Evolutionary conservation across 306 rosid species (phyloP), one percentile per base, ranked within the genome.

Genomic region (Rosa lucieae): DNA sequence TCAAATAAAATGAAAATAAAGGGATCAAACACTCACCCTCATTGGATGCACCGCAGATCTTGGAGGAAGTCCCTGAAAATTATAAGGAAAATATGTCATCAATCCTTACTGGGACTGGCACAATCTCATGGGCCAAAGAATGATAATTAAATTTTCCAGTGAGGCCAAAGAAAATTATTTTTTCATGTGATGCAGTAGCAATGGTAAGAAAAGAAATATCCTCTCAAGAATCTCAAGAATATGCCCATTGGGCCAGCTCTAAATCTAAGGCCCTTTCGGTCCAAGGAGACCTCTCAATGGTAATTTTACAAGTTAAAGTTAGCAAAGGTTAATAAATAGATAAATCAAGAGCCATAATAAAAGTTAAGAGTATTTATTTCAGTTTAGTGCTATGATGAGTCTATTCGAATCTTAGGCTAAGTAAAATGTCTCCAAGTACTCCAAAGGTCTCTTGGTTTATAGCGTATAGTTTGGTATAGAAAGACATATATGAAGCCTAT

Each of bases 21-120:
- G 39, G 4, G 17, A 43, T 59, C 1, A 49, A 35, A 39, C 18
- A 89, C 89, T 80, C 69, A 95, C 99, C 98, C 99, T 93, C 99
- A 95, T 95, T 32, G 99, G 99, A 87, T 95, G 98, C 72, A 95
- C 99, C 3, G 88, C 78, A 20, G 98, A 91, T 91, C 99, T 90
- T 77, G 99, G 99, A 88, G 99, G 99, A 80, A 90, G 93, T 59
- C 97, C 99, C 99, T 95, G 97, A 82, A 81, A 92, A 73, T 74
- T 75, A 83, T 72, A 78, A 70, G 66, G 42, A 78, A 46, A 48
- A 65, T 80, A 21, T 7, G 23, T 23, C 72, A 74, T 55, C 44
- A 78, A 83, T 66, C 17, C 79, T 53, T 67, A 70, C 82, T 44
- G 52, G 29, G 59, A 32, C 59, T 21, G 52, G 10, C 6, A 3